A percentile compares a stretch with the other conserved stretches of the same genome.
phyloP scores from a whole-genome alignment of 2,329 filamentous ascomycete species.

The Pseudogymnoascus sp. region DNA sequence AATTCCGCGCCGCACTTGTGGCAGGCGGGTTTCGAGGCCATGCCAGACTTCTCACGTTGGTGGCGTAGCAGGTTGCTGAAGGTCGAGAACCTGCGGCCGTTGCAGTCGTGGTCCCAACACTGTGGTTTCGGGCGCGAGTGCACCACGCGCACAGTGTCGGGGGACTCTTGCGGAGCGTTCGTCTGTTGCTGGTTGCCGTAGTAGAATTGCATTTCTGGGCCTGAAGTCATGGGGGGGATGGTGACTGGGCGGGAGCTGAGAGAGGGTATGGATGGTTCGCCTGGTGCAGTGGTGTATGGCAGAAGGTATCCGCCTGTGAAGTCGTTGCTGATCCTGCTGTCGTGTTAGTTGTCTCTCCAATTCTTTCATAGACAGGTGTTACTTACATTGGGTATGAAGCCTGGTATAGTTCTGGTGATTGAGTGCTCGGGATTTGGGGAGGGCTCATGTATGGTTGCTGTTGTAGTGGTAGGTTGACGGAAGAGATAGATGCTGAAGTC shows the following conservation, averaged over 20 bases:
- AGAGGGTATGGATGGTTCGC: conserved; percentile 2
- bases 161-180: conserved; percentile 34
- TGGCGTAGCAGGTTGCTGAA: conserved; percentile 92
- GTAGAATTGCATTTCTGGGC: conserved; percentile 2
- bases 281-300: conserved; percentile 7
- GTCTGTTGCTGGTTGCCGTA: conserved; percentile 21
- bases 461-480: conserved; percentile 14
- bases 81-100: conserved; percentile 89
- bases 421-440: conserved; percentile 1
- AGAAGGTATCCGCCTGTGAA: not conserved
- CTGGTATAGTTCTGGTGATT: conserved; percentile 1
- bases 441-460: conserved; percentile 2
- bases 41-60: conserved; percentile 89
- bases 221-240: not conserved
- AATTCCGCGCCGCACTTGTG: conserved; percentile 91
- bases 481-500: conserved; percentile 16
- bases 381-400: not conserved
- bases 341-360: not conserved
- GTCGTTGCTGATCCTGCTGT: not conserved
- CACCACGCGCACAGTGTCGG: conserved; percentile 56
- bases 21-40: conserved; percentile 79
- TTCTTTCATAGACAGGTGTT: not conserved
- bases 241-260: not conserved
- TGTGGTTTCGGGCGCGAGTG: conserved; percentile 83
- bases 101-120: conserved; percentile 96